Percentiles rank a stretch among this genome's conserved stretches.
These are phyloP conservation scores for Fusarium mexicanum DNA, from an alignment of 2,329 filamentous ascomycete species.

Conservation along the genomic window DNA sequence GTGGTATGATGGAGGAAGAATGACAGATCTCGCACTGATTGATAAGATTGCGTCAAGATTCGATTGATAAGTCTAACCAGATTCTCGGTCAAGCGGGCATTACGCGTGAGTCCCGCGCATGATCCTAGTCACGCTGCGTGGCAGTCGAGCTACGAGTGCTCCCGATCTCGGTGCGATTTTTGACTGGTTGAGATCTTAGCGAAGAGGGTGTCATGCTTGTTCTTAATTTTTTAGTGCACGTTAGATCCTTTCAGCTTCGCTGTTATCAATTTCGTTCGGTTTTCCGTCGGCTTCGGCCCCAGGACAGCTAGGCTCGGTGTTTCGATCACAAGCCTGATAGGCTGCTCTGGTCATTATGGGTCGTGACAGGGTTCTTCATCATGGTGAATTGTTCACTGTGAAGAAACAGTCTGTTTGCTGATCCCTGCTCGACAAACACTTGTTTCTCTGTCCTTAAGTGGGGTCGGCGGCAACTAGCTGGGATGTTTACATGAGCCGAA, in stretches of 20 bases:
- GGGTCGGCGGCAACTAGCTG: neutral
- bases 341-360: rapidly evolving
- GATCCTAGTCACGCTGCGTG: neutral
- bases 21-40: neutral
- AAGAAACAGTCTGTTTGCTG: neutral
- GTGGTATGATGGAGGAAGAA: neutral
- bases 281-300: neutral
- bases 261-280: neutral
- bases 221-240: neutral
- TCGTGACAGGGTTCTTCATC: rapidly evolving
- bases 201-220: neutral
- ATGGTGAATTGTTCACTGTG: neutral
- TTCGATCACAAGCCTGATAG: neutral
- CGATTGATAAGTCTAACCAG: neutral
- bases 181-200: neutral
- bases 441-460: neutral
- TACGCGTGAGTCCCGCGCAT: neutral
- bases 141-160: neutral
- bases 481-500: neutral
- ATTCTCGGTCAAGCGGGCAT: neutral
- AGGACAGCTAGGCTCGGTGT: neutral
- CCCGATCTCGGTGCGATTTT: neutral
- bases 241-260: neutral
- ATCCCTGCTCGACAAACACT: neutral
- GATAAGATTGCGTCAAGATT: neutral